Percentiles rank a stretch among this genome's conserved stretches.
Conservation (phyloP, 352 stramenopile species). For the Pythium aristosporum region DNA sequence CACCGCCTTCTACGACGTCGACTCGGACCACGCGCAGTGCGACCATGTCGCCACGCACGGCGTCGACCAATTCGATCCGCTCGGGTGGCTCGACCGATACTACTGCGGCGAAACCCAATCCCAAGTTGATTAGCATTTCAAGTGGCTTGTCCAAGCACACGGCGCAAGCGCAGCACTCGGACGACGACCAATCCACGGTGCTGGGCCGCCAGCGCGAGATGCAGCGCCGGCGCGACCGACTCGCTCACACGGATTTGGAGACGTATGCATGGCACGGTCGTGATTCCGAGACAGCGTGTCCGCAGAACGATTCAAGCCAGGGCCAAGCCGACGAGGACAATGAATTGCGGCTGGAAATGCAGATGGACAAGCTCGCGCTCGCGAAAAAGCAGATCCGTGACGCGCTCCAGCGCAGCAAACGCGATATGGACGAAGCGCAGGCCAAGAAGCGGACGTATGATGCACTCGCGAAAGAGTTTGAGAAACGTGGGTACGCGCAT, state of each 20-base stretch:
- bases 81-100: slow-evolving; percentile 10
- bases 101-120: slow-evolving; percentile 5
- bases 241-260: slow-evolving; percentile 25
- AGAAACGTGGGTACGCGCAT: slow-evolving; percentile 22
- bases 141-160: slow-evolving; percentile 30
- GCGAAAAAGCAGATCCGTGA: slow-evolving; percentile 27
- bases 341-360: slow-evolving; percentile 23
- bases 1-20: background rate
- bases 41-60: slow-evolving; percentile 18
- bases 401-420: slow-evolving; percentile 22
- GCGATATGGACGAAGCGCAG: slow-evolving; percentile 3
- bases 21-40: slow-evolving; percentile 14
- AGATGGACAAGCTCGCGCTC: slow-evolving; percentile 23
- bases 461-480: slow-evolving; percentile 18
- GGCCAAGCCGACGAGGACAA: slow-evolving; percentile 18
- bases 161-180: slow-evolving; percentile 13
- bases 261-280: slow-evolving; percentile 15
- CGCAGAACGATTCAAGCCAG: slow-evolving; percentile 18
- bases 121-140: slow-evolving; percentile 23
- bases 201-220: slow-evolving; percentile 21
- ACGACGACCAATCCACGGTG: slow-evolving; percentile 16
- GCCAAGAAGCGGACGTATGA: slow-evolving; percentile 19
- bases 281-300: slow-evolving; percentile 5
- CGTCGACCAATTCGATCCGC: slow-evolving; percentile 9
- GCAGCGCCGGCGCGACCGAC: slow-evolving; percentile 23